These are phyloP conservation scores for Cryptosporidium parvum DNA, from an alignment of 169 alveolate species.

Conservation along the genomic window DNA sequence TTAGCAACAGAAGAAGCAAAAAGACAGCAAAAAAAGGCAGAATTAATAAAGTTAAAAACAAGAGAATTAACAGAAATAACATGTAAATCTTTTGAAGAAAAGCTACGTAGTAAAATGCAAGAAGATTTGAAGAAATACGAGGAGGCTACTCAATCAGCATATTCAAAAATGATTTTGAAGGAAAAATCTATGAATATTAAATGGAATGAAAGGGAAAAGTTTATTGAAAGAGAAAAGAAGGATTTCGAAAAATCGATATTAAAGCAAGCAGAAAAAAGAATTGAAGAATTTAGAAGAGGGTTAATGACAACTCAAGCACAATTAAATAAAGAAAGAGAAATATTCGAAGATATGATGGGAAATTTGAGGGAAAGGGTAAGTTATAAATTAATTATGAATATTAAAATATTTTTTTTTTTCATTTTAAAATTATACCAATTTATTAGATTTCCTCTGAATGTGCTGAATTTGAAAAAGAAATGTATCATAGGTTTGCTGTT, in stretches of 20 bases:
- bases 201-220: constrained; percentile 70
- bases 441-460: constrained; percentile 61
- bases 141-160: constrained; percentile 65
- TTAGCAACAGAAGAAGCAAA: constrained; percentile 73
- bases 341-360: constrained; percentile 59
- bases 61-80: constrained; percentile 66
- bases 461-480: constrained; percentile 58
- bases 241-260: constrained; percentile 53
- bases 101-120: constrained; percentile 37
- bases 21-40: constrained; percentile 61
- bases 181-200: constrained; percentile 49
- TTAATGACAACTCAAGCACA: constrained; percentile 58
- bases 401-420: neutral
- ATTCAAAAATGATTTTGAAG: constrained; percentile 8
- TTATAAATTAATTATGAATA: neutral
- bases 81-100: constrained; percentile 66
- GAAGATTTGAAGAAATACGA: constrained; percentile 55
- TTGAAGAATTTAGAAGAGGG: constrained; percentile 72
- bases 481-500: constrained; percentile 70
- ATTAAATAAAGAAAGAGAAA: constrained; percentile 57
- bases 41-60: constrained; percentile 50
- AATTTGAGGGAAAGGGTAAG: constrained; percentile 66
- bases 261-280: constrained; percentile 72
- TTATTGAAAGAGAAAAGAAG: constrained; percentile 58
- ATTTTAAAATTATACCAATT: neutral